A percentile compares a stretch with the other conserved stretches of the same genome.
phyloP scores from a whole-genome alignment of 2,329 filamentous ascomycete species.

The Penicillium griseofulvum region DNA sequence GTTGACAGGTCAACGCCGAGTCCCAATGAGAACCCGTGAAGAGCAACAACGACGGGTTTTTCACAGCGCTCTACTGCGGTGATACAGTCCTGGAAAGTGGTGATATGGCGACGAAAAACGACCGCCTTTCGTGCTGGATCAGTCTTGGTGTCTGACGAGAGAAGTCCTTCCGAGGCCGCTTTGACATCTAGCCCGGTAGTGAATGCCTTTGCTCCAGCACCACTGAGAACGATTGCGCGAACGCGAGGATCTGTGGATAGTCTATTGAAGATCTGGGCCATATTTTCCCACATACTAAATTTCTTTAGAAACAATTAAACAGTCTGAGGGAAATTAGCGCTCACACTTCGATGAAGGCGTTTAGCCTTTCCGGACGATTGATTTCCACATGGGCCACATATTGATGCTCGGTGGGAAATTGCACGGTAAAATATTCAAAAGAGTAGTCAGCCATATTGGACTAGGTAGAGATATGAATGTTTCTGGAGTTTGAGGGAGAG shows the following conservation, averaged over 20 bases:
- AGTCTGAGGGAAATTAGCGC: conserved; percentile 18
- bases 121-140: conserved; percentile 67
- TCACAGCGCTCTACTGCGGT: conserved; percentile 77
- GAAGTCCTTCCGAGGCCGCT: conserved; percentile 58
- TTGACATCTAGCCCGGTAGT: conserved; percentile 81
- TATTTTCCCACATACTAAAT: conserved; percentile 76
- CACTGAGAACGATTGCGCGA: conserved; percentile 75
- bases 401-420: conserved; percentile 58
- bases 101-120: conserved; percentile 64
- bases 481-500: not conserved
- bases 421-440: conserved; percentile 66
- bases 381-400: conserved; percentile 90
- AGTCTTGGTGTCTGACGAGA: conserved; percentile 38
- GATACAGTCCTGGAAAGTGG: conserved; percentile 78
- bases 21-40: conserved; percentile 77
- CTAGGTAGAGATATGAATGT: not conserved
- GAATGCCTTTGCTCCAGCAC: conserved; percentile 79
- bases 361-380: conserved; percentile 81
- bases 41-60: conserved; percentile 81
- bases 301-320: no score
- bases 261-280: conserved; percentile 67
- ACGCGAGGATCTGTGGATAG: conserved; percentile 71
- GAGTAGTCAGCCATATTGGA: conserved; percentile 25
- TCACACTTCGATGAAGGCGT: conserved; percentile 73
- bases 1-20: conserved; percentile 66